phyloP scores from a whole-genome alignment of 2,329 filamentous ascomycete genomes.

The Ascochyta clinopodiicola region DNA sequence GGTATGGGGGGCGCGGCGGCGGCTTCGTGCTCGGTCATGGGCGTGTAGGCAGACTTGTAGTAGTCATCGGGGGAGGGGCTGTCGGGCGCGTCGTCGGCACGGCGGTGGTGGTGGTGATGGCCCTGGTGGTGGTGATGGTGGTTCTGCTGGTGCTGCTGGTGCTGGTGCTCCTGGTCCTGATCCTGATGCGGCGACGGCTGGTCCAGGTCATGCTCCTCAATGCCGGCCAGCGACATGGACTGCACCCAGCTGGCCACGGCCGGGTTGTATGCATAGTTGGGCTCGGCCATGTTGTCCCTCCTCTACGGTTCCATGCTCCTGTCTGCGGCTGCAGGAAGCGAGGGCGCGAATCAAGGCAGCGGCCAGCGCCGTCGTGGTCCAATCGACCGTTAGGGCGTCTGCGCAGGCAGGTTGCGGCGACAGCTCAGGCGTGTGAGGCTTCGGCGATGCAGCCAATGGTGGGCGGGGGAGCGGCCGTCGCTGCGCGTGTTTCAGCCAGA shows the following conservation, averaged over 20 bases:
- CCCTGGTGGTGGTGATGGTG: background rate
- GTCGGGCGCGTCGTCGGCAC: constrained; percentile 26
- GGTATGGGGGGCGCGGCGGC: constrained; percentile 13
- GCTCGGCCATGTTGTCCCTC: constrained; percentile 39
- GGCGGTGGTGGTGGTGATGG: constrained; percentile 1
- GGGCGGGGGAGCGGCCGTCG: constrained; percentile 6
- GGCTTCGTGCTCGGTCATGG: constrained; percentile 15
- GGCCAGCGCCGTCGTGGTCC: constrained; percentile 17
- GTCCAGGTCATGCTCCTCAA: constrained; percentile 16
- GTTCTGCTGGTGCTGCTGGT: background rate
- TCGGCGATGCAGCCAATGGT: constrained; percentile 15
- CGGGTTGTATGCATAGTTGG: constrained; percentile 42
- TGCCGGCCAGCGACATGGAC: constrained; percentile 39
- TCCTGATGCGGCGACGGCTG: background rate
- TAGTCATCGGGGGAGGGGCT: constrained; percentile 39
- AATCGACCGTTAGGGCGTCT: constrained; percentile 7
- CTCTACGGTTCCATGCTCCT: constrained; percentile 37
- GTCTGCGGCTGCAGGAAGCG: constrained; percentile 29
- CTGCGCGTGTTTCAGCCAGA: constrained; percentile 15
- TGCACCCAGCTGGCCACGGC: constrained; percentile 45
- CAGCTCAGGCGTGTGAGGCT: constrained; percentile 12
- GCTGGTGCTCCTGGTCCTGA: background rate
- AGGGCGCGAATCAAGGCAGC: constrained; percentile 40
- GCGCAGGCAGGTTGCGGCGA: constrained; percentile 8
- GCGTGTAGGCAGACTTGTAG: constrained; percentile 36